phyloP scores from a whole-genome alignment of 495 filamentous ascomycete genomes.

The Penicillium argentinense region DNA sequence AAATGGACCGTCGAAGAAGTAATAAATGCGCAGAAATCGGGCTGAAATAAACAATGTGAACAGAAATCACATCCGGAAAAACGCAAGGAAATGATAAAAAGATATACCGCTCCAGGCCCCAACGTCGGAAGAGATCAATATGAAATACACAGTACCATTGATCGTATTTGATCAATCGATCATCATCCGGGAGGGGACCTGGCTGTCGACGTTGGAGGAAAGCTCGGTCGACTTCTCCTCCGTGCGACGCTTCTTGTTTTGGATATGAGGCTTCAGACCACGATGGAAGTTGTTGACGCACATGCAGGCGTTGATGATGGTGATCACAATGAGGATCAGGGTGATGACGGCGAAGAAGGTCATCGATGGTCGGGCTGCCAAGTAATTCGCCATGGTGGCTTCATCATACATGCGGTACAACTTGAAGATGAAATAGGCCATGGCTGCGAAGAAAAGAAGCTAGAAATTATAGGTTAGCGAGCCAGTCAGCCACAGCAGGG shows the following conservation, averaged over 20 bases:
- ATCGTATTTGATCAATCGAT: conserved; percentile 64
- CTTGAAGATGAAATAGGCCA: conserved; percentile 98
- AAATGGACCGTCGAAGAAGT: no score
- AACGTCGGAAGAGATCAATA: conserved; percentile 19
- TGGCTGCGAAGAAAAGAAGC: conserved; percentile 81
- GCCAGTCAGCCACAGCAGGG: no score
- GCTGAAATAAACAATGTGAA: conserved; percentile 23
- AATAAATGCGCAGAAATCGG: conserved; percentile 20
- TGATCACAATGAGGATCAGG: conserved; percentile 79
- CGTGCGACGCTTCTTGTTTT: conserved; percentile 55
- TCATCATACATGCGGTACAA: conserved; percentile 88
- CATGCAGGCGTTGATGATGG: conserved; percentile 82
- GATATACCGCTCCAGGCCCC: conserved; percentile 11
- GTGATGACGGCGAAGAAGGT: conserved; percentile 95
- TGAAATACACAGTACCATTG: conserved; percentile 12
- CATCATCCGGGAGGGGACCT: conserved; percentile 73
- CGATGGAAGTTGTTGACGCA: conserved; percentile 90
- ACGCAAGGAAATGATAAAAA: conserved; percentile 3
- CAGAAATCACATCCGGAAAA: conserved; percentile 11
- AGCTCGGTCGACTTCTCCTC: conserved; percentile 80
- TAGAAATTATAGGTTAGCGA: conserved; percentile 27
- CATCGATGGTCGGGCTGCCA: conserved; percentile 72
- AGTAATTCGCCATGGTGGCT: conserved; percentile 54
- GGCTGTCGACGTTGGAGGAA: conserved; percentile 43
- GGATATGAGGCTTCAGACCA: conserved; percentile 85